phyloP scores from a whole-genome alignment of 768 basidiomycete species.

The Calocybe gangraenosa region DNA sequence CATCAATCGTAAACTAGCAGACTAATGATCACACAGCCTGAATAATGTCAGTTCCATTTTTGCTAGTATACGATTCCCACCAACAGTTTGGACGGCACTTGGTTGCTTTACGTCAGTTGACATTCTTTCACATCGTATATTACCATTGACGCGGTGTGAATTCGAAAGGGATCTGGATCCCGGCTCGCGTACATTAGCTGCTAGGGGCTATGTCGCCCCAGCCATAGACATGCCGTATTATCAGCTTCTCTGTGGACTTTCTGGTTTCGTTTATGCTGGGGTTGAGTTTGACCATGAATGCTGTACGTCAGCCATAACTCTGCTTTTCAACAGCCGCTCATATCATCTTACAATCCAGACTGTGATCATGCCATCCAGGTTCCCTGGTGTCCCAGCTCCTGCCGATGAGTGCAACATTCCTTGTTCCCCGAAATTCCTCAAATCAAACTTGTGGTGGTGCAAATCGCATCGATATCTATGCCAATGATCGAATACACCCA shows the following conservation, averaged over 20 bases:
- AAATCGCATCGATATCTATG: slow-evolving; percentile 6
- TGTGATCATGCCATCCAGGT: slow-evolving; percentile 9
- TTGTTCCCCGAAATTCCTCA: slow-evolving; percentile 1
- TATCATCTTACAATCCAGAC: neutral
- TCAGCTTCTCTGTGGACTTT: no score
- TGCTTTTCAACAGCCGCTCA: neutral
- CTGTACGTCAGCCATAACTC: slow-evolving; percentile 3
- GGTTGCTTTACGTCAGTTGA: slow-evolving; percentile 12
- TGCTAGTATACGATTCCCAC: slow-evolving; percentile 3
- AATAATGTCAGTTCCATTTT: slow-evolving; percentile 4
- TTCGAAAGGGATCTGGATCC: slow-evolving; percentile 1
- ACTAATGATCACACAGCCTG: neutral
- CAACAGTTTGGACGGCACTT: slow-evolving; percentile 1
- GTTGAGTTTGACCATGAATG: slow-evolving; percentile 11
- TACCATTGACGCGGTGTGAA: neutral
- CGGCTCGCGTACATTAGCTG: slow-evolving; percentile 7
- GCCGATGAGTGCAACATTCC: slow-evolving; percentile 5
- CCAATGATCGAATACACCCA: slow-evolving; percentile 4
- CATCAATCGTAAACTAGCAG: neutral
- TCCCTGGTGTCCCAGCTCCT: slow-evolving; percentile 1
- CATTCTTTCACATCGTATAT: no score
- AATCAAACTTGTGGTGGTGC: slow-evolving; percentile 9
- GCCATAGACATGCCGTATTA: no score
- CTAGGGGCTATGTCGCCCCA: no score
- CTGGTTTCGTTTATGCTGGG: slow-evolving; percentile 6